These are phyloP conservation scores for Cicer yamashitae DNA, from an alignment of 306 rosid genomes.

Conservation along the genomic window DNA sequence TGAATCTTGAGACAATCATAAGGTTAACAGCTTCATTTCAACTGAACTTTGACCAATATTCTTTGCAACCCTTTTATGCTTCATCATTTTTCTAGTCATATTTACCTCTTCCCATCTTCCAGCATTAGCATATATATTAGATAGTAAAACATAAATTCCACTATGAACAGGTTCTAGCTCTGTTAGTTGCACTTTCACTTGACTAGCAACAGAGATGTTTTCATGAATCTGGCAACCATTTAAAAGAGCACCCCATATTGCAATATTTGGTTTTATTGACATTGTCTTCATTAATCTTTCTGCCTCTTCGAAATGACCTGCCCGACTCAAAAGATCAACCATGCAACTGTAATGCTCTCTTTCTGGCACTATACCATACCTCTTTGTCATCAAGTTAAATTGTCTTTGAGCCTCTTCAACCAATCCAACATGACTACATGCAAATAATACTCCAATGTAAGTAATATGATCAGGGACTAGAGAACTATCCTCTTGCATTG, in stretches of 20 bases:
- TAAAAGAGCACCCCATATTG: slow-evolving; percentile 75
- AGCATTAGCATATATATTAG: slow-evolving; percentile 77
- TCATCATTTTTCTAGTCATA: slow-evolving; percentile 62
- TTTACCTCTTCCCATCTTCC: slow-evolving; percentile 75
- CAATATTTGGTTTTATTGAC: slow-evolving; percentile 57
- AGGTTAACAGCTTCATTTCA: slow-evolving; percentile 55
- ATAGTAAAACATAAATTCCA: slow-evolving; percentile 72
- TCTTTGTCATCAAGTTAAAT: slow-evolving; percentile 59
- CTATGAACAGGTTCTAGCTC: slow-evolving; percentile 60
- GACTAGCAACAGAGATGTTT: slow-evolving; percentile 62
- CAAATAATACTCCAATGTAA: slow-evolving; percentile 66
- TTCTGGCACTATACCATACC: slow-evolving; percentile 59
- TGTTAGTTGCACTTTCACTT: slow-evolving; percentile 49
- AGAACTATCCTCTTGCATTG: slow-evolving; percentile 65
- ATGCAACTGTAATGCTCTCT: slow-evolving; percentile 84
- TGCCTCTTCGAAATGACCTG: slow-evolving; percentile 71
- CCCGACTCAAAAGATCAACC: slow-evolving; percentile 82
- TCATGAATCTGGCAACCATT: slow-evolving; percentile 83
- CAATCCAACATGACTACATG: slow-evolving; percentile 74
- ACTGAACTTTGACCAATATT: slow-evolving; percentile 69
- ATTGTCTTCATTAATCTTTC: slow-evolving; percentile 58
- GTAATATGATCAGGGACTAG: slow-evolving; percentile 71
- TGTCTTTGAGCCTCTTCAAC: slow-evolving; percentile 68
- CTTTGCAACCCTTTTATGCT: slow-evolving; percentile 58
- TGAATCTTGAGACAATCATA: slow-evolving; percentile 29